Conservation (phyloP, 257 asterid genomes). For the Forsythia viridissima region DNA sequence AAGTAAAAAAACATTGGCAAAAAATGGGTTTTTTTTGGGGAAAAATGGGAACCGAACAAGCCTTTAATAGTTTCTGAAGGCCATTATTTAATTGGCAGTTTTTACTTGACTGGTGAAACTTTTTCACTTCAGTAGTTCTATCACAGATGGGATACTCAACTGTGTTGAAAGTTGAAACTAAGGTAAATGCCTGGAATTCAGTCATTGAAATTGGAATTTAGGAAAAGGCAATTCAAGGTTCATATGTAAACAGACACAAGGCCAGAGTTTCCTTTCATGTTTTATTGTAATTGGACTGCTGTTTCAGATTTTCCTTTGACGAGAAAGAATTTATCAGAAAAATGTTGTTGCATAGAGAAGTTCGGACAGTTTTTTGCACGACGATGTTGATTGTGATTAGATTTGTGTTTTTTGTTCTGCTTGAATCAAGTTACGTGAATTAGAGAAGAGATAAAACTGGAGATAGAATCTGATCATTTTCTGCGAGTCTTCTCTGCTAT, state of each 20-base stretch:
- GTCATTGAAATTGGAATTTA: background rate
- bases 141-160: background rate
- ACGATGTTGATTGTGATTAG: background rate
- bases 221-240: background rate
- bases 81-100: background rate
- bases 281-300: background rate
- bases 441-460: background rate
- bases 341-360: background rate
- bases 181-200: background rate
- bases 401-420: background rate
- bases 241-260: background rate
- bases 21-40: no score
- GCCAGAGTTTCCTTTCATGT: background rate
- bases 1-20: no score
- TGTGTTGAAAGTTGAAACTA: background rate
- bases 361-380: background rate
- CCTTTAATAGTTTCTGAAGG: background rate
- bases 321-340: background rate
- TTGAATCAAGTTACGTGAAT: conserved; percentile 3
- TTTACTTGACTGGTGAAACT: background rate
- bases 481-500: background rate
- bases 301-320: background rate
- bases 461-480: background rate
- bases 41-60: no score
- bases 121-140: background rate